Conservation (phyloP, 805 yeast genomes). For the Lipomyces yamanashiensis region DNA sequence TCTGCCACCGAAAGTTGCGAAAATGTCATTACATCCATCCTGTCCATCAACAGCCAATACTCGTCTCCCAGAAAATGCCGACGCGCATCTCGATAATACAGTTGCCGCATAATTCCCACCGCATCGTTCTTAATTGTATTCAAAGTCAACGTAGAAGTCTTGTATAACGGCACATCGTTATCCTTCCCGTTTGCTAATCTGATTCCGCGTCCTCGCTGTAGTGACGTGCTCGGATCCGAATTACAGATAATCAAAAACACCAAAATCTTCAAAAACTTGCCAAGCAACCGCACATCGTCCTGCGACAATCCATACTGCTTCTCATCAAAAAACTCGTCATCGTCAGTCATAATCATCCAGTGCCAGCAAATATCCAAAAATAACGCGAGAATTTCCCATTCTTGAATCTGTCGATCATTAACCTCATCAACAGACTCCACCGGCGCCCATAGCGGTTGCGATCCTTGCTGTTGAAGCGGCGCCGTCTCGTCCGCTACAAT, state of each 20-base stretch:
- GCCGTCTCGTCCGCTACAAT: conserved; percentile 6
- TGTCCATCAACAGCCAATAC: conserved; percentile 58
- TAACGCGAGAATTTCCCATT: conserved; percentile 49
- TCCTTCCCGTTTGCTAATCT: conserved; percentile 15
- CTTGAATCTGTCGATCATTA: conserved; percentile 10
- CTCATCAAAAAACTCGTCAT: conserved; percentile 57
- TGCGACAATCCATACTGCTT: conserved; percentile 50
- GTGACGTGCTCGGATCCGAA: conserved; percentile 23
- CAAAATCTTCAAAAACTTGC: conserved; percentile 55
- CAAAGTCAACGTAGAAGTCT: conserved; percentile 27
- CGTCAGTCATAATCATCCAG: conserved; percentile 69
- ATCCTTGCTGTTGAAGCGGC: background rate
- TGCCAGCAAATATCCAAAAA: conserved; percentile 68
- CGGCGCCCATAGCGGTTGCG: conserved; percentile 22
- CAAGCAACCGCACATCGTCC: conserved; percentile 50
- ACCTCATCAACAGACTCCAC: background rate
- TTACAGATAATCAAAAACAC: conserved; percentile 58
- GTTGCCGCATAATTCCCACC: conserved; percentile 62
- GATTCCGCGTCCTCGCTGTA: conserved; percentile 22
- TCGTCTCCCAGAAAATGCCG: conserved; percentile 54
- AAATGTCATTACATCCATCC: conserved; percentile 47
- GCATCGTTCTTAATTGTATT: conserved; percentile 47
- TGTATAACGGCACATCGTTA: conserved; percentile 15
- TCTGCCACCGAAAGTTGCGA: conserved; percentile 50
- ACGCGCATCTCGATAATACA: conserved; percentile 69